phyloP scores from a whole-genome alignment of 495 filamentous ascomycete species.

The Thermothielavioides terrestris region DNA sequence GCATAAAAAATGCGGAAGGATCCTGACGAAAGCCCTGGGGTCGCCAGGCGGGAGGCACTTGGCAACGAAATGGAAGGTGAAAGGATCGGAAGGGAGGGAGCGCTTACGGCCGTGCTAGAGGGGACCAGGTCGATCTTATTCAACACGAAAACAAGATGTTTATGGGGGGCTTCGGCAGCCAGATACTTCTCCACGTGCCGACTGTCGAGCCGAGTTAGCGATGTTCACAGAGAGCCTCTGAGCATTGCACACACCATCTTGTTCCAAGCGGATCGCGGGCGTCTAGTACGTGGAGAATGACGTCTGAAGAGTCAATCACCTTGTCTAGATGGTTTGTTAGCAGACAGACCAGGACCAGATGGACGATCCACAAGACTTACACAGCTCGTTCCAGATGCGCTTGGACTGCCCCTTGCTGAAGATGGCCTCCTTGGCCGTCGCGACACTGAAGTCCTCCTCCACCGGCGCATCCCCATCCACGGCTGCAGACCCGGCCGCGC shows the following conservation, averaged over 20 bases:
- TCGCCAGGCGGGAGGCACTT: conserved; percentile 11
- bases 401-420: conserved; percentile 92
- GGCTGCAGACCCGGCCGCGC: conserved; percentile 51
- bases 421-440: conserved; percentile 73
- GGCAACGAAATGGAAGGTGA: background rate
- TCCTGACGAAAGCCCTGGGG: conserved; percentile 91
- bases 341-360: background rate
- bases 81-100: background rate
- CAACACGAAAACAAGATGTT: conserved; percentile 53
- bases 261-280: conserved; percentile 87
- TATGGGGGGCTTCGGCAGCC: conserved; percentile 84
- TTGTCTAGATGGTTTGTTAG: conserved; percentile 44
- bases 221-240: too few relatives aligned
- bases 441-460: conserved; percentile 45
- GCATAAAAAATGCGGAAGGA: conserved; percentile 48
- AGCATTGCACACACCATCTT: conserved; percentile 43
- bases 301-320: conserved; percentile 93
- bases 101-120: conserved; percentile 85
- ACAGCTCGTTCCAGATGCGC: conserved; percentile 97
- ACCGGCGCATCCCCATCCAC: conserved; percentile 39
- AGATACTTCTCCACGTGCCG: conserved; percentile 90
- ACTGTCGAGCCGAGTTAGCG: conserved; percentile 8
- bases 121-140: conserved; percentile 98
- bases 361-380: conserved; percentile 25
- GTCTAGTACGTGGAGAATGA: conserved; percentile 90